Base-by-base conservation (phyloP, 2,329 filamentous ascomycete genomes). In the Trichophyton rubrum region DNA sequence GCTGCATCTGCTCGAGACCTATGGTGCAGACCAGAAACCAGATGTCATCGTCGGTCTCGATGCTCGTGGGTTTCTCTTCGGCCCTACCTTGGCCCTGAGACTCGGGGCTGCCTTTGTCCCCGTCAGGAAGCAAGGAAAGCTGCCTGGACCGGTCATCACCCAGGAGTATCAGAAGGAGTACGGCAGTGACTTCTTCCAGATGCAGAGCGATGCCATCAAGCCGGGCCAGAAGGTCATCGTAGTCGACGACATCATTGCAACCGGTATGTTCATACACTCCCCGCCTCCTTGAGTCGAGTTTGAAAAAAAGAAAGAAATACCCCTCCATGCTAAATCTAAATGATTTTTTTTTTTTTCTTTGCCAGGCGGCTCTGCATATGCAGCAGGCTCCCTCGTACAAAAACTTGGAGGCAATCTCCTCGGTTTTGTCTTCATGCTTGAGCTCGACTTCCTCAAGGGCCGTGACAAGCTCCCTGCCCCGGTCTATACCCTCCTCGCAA, bases 221-320 rank as follows among this genome's bases (percentile, higher is more conserved):
- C 81, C 84, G 58, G 91, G 91, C 40, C 89, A 96, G 78, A 91
- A 87, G 74, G 92, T 96, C 61, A 79, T 99, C 64, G 82, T 99
- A 66, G 90, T 99, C 35, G 93, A 99, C 75, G 93, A 99, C 74
- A 95, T 99, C 71, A 97, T 99, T 78, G 93, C 93, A 61, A 99
- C 93, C 66, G 92, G 92, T 96, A 80, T 74, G 86, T 20, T 38
- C 13, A 11, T 33, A 35, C 33, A 11, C 33, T 13, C 3, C 33
- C 3, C 33, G 1, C 11, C 9, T 38, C 2, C 9, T 9, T 9
- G 33, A 35, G 9, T 35, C 8, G 9, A 11, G 8, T 11, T 35
- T 56, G 17, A 9, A n/a, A 30, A 13, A 5, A 56, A 38, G 17
- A 33, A 30, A 56, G 15, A 56, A 56, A 30, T 33, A 56, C 27